Conservation (phyloP, 2,329 filamentous ascomycete genomes). For the Hypoxylon sp. region DNA sequence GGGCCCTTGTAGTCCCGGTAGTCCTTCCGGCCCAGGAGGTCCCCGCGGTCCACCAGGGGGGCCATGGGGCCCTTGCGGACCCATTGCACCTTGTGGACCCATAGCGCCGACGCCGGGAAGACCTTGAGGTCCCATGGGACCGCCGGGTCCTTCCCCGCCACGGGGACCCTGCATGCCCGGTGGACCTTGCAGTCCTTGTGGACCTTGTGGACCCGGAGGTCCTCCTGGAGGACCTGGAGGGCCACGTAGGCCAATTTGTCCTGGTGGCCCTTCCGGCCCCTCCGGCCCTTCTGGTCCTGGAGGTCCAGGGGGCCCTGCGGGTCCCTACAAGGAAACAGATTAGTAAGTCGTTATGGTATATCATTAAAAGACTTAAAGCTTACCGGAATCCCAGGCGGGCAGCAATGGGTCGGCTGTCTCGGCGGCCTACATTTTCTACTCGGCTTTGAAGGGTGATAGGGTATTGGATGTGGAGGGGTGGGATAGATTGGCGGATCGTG, state of each 20-base stretch:
- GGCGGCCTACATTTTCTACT: not conserved
- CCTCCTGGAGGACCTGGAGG: not conserved
- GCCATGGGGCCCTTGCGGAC: slow-evolving; percentile 2
- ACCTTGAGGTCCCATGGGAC: slow-evolving; percentile 9
- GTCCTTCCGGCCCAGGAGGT: not conserved
- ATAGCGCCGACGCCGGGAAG: not conserved
- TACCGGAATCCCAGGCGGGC: slow-evolving; percentile 1
- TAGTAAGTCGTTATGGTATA: not conserved
- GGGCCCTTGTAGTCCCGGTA: not conserved
- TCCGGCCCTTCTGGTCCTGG: not conserved
- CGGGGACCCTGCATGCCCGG: not conserved
- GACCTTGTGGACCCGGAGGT: not conserved
- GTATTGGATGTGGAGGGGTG: not conserved
- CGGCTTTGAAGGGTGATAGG: not conserved
- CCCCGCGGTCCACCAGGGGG: slow-evolving; percentile 3
- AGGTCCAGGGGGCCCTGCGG: slow-evolving; percentile 3
- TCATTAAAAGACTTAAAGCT: not conserved
- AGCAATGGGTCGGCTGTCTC: not conserved
- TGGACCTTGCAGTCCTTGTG: slow-evolving; percentile 1
- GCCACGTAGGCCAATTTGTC: not conserved
- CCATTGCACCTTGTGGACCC: slow-evolving; percentile 8
- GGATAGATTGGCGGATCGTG: not conserved
- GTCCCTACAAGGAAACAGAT: not conserved
- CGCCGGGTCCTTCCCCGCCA: slow-evolving; percentile 2
- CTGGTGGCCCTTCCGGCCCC: not conserved